Base-by-base conservation (phyloP, 306 rosid genomes). In the Cucurbita pepo region DNA sequence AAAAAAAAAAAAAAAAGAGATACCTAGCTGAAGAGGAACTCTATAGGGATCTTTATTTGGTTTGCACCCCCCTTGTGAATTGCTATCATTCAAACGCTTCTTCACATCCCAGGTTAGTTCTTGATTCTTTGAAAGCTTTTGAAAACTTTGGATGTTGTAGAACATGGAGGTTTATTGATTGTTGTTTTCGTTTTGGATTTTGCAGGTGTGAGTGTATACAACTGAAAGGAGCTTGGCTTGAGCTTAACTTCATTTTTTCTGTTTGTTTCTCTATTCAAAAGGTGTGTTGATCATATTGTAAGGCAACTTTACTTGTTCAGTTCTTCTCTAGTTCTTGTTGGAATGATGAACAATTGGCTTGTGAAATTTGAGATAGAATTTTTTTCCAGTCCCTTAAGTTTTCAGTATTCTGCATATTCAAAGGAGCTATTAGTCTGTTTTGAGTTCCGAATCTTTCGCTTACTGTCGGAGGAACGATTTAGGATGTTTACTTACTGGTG, bases 191-290 rank as follows among this genome's bases (percentile, higher is more conserved):
- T 52, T 78, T 80, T 80, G 64, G 47, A 25, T 21, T 76, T 77
- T 88, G 89, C 96, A 93, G 98, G 88, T 90, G 94, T 86, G 77
- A 80, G 79, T 83, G 78, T 82, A 88, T 82, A 81, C 61, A 71
- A 80, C 75, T 76, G 82, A 78, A 78, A 78, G 77, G 81, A 61
- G 91, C 79, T 78, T 86, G 87, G 85, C 79, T 77, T 77, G 90
- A 89, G 82, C 83, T 85, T 82, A 74, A 77, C 83, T 83, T 80
- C 83, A 69, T 69, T 69, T 69, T 63, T 66, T 44, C 72, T 69
- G 53, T 69, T 80, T 89, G 47, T 82, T 85, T 90, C 80, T 56
- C 80, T 60, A 82, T 87, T 86, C 78, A 78, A 63, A 89, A 93
- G 94, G 86, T 85, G 90, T 93, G 93, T 86, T 85, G 96, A 86